phyloP scores from a whole-genome alignment of 441 rosid species.

The Capsella rubella region DNA sequence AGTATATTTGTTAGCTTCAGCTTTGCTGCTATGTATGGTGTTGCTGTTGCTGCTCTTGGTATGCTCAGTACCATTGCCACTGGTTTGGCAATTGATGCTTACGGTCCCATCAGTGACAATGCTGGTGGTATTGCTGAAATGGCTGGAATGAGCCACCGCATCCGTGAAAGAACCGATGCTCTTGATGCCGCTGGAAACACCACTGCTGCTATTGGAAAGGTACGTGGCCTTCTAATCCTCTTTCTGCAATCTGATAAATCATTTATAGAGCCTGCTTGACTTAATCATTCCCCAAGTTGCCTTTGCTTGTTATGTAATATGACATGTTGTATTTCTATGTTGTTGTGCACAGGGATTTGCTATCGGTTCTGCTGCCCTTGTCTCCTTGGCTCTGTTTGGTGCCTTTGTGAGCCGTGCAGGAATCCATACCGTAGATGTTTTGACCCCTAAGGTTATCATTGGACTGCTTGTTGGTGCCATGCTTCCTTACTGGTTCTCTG shows the following conservation, averaged over 20 bases:
- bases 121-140: constrained; percentile 84
- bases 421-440: constrained; percentile 57
- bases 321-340: constrained; percentile 19
- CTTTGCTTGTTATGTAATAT: constrained; percentile 6
- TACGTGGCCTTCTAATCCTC: not conserved
- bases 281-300: not conserved
- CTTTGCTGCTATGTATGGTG: constrained; percentile 79
- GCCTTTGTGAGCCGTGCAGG: constrained; percentile 79
- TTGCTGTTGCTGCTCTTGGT: constrained; percentile 80
- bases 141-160: constrained; percentile 84
- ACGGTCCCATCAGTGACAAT: constrained; percentile 82
- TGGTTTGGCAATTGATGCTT: constrained; percentile 78
- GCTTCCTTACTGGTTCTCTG: constrained; percentile 82
- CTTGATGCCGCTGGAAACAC: constrained; percentile 84
- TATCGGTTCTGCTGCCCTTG: constrained; percentile 75
- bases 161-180: constrained; percentile 71
- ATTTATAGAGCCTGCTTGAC: not conserved
- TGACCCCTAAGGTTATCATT: constrained; percentile 74
- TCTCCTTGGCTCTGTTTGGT: constrained; percentile 72
- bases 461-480: constrained; percentile 74
- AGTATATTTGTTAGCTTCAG: constrained; percentile 77
- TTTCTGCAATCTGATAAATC: not conserved
- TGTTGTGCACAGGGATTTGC: constrained; percentile 61
- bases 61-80: constrained; percentile 83
- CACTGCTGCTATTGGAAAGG: constrained; percentile 82